Base-by-base conservation (phyloP, 2,329 filamentous ascomycete species). In the Ceratocystis harringtonii region DNA sequence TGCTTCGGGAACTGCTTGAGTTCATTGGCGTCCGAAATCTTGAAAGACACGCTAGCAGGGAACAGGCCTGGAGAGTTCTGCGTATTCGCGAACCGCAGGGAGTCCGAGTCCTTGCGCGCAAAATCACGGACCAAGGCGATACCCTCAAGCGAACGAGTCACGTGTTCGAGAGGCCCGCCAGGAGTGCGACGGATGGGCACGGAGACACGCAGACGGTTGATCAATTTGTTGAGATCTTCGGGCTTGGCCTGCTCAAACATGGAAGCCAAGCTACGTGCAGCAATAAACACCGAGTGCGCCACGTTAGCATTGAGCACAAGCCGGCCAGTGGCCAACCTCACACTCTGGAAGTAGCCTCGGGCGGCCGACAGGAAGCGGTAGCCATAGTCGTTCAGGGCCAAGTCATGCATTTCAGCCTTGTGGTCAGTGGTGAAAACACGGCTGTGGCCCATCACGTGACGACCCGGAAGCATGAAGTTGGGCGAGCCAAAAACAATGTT, bases 221-320 rank as follows among this genome's bases (percentile, higher is more conserved):
- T 44, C 25, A 92, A 77, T 70, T 85, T 84, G 22, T 58, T 55
- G 25, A 65, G 44, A 2, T 81, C 82, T 25, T 84, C 78, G 0
- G 81, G 73, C 70, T 60, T 36, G 19, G 64, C 57, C n/a, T 28
- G 15, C 6, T 57, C 44, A n/a, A 68, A 62, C 48, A 66, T 61
- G 7, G 45, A 32, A n/a, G 22, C 45, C 25, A 68, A 36, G 36
- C 43, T 62, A 15, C 72, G 28, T 71, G 60, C 10, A 70, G 72
- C 22, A 43, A 64, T 28, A 72, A 84, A 84, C 19, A 82, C 76
- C 2, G 78, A 79, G 68, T 83, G 78, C 0, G 79, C 79, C 8
- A 82, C 78, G 65, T 84, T 84, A 60, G 76, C 75, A 68, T 84
- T 84, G 30, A 84, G 72, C 0, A 84, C 75, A 1, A 84, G 69